Evolutionary conservation across 345 rosid genomes (phyloP).

Genomic region (Kandelia obovata): DNA sequence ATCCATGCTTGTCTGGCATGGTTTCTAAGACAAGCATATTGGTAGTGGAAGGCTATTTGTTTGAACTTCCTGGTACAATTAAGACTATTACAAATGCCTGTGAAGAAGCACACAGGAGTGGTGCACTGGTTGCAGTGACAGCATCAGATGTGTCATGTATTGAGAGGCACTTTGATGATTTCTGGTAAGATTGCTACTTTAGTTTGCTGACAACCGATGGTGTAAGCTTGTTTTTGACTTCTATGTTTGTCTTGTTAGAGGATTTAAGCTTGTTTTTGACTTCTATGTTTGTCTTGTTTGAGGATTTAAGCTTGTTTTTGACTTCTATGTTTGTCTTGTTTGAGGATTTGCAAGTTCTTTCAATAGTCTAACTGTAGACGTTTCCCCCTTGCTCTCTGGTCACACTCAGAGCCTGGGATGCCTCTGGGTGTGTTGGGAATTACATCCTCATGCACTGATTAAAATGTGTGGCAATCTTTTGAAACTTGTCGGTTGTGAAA

Average conservation of each 20-base stretch:
- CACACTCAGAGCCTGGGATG: not conserved
- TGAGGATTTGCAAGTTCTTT: not conserved
- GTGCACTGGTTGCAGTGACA: constrained; percentile 83
- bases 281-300: no score
- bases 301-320: not conserved
- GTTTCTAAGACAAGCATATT: constrained; percentile 71
- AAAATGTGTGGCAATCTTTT: not conserved
- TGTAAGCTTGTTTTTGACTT: constrained; percentile 1
- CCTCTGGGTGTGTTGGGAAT: no score
- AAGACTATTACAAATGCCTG: constrained; percentile 75
- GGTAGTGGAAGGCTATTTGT: constrained; percentile 89
- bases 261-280: no score
- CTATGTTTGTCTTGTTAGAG: not conserved
- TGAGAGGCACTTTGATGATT: constrained; percentile 87
- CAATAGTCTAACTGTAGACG: not conserved
- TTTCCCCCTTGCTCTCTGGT: no score
- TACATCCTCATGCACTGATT: no score
- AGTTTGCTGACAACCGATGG: not conserved
- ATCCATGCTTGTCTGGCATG: constrained; percentile 64
- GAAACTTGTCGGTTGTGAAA: not conserved
- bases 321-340: not conserved
- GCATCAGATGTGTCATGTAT: constrained; percentile 95
- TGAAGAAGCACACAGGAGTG: constrained; percentile 71
- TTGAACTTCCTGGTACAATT: constrained; percentile 89
- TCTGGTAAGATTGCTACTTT: constrained; percentile 51